A percentile compares a stretch with the other conserved stretches of the same genome.
Conservation (phyloP, 2,329 filamentous ascomycete genomes). For the Fusarium temperatum region DNA sequence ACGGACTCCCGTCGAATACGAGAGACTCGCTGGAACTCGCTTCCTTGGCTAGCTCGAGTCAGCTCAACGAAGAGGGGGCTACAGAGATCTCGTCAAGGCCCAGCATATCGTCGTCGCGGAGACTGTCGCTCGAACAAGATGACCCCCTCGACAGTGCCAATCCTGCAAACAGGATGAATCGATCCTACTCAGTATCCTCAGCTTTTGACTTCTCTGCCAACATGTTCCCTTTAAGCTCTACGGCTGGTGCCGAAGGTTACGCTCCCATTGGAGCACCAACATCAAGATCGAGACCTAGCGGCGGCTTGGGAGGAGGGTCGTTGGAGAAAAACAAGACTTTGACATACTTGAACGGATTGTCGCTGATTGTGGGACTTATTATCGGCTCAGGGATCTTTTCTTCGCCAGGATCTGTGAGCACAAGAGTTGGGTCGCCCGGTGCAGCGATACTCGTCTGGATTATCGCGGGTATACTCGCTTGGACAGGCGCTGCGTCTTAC, state of each 20-base stretch:
- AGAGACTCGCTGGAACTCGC: constrained; percentile 97
- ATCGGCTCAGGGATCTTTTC: constrained; percentile 98
- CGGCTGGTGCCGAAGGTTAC: constrained; percentile 75
- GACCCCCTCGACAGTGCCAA: constrained; percentile 74
- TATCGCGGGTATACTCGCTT: constrained; percentile 89
- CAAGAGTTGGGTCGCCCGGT: constrained; percentile 89
- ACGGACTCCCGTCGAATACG: constrained; percentile 57
- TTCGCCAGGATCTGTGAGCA: constrained; percentile 90
- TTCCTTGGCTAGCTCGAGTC: constrained; percentile 86
- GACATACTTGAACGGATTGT: constrained; percentile 93
- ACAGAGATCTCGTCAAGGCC: constrained; percentile 77
- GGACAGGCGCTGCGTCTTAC: constrained; percentile 95
- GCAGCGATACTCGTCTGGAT: constrained; percentile 92
- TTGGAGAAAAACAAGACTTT: constrained; percentile 95
- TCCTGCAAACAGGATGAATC: constrained; percentile 57
- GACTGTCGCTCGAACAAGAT: constrained; percentile 83
- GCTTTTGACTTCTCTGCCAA: constrained; percentile 96
- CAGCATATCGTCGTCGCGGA: constrained; percentile 92
- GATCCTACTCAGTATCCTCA: constrained; percentile 89
- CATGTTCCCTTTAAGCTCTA: constrained; percentile 90
- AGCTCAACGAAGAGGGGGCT: constrained; percentile 60
- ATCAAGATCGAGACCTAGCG: constrained; percentile 56
- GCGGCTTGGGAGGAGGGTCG: constrained; percentile 75
- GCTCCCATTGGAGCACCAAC: constrained; percentile 84
- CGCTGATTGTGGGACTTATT: constrained; percentile 89